These are phyloP conservation scores for Anethum foeniculum DNA, from an alignment of 140 eudicot species.

Conservation along the genomic window DNA sequence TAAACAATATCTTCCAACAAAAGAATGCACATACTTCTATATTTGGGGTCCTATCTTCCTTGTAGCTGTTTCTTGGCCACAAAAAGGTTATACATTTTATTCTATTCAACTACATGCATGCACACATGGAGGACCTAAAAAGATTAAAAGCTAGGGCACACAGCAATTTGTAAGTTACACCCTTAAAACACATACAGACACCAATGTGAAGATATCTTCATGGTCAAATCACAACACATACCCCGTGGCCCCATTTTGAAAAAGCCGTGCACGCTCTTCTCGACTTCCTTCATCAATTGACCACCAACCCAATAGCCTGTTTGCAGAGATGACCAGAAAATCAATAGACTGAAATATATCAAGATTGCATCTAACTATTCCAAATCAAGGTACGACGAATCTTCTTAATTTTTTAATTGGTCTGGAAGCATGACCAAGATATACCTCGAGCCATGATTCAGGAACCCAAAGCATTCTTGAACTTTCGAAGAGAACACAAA, in stretches of 20 bases:
- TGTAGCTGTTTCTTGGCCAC: neutral
- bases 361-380: neutral
- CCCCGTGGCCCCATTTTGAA: slow-evolving; percentile 72
- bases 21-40: neutral
- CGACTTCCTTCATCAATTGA: slow-evolving; percentile 95
- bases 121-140: neutral
- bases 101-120: neutral
- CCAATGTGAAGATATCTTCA: neutral
- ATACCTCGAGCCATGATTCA: slow-evolving; percentile 88
- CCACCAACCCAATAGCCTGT: slow-evolving; percentile 99
- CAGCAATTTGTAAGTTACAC: neutral
- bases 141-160: neutral
- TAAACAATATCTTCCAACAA: neutral
- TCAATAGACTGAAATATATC: neutral
- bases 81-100: neutral
- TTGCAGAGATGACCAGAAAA: slow-evolving; percentile 14
- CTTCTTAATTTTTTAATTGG: neutral
- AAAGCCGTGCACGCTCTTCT: slow-evolving; percentile 83
- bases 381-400: neutral
- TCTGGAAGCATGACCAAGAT: neutral
- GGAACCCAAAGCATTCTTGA: slow-evolving; percentile 63
- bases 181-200: neutral
- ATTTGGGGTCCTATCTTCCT: neutral
- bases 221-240: slow-evolving; percentile 17
- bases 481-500: slow-evolving; percentile 50